Evolutionary conservation across 2,329 filamentous ascomycete species (phyloP), one percentile per base, ranked within the genome.

Genomic region (Fusarium heterosporum): DNA sequence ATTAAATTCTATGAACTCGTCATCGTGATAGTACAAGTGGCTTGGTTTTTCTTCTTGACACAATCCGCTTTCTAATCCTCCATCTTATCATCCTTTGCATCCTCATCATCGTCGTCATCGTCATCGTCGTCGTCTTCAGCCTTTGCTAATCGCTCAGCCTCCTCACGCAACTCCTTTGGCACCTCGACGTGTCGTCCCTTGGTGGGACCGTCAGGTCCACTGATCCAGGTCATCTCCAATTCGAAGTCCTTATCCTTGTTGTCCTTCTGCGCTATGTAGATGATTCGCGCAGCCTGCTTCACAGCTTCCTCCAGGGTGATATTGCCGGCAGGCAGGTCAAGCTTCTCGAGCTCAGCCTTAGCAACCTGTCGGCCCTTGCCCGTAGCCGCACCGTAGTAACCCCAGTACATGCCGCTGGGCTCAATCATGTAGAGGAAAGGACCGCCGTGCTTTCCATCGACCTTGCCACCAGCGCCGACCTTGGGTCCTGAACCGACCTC

Each of bases 211-310:
- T 92, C 88, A 46, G 89, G 80, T 52, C 86, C 88, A 80, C 93
- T 97, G 79, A 98, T 92, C 96, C 96, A 99, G 61, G 93, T 97
- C 93, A 99, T 96, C 84, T 99, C 96, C 61, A 99, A 85, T 88
- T 99, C 96, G 76, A 98, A 99, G 70, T 98, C 96, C 85, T 99
- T 99, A 82, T 98, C 96, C 84, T 98, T 98, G 85, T 95, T 98
- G 80, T 99, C 96, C 79, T 98, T 96, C 78, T 99, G 96, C 47
- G 95, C 94, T 62, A 97, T 89, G 79, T 97, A 96, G 81, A 99
- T 98, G 81, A 99, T 99, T 64, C 93, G 86, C 56, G 96, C 96
- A 32, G 96, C 96, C 84, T 98, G 92, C 85, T 97, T 97, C 75
- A 99, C 93, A 49, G 91, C 96, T 76, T 98, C 90, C 76, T 91